phyloP scores from a whole-genome alignment of 2,329 filamentous ascomycete genomes.

The Daldinia eschscholtzii region DNA sequence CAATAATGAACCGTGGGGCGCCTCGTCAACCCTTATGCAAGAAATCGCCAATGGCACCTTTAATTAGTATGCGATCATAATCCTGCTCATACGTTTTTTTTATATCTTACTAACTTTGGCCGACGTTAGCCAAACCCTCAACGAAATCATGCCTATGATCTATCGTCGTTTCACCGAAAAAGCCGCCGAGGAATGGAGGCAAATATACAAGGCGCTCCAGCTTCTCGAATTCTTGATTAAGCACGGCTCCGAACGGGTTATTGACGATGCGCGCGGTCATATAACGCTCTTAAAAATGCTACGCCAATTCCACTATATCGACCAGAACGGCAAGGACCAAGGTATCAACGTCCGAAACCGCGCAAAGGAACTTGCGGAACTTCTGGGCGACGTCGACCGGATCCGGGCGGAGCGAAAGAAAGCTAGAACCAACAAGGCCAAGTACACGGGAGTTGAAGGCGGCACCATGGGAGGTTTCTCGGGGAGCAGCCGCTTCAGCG shows the following conservation, averaged over 20 bases:
- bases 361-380: conserved; percentile 93
- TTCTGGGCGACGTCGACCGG: conserved; percentile 91
- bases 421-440: conserved; percentile 88
- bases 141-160: conserved; percentile 99
- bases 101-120: conserved; percentile 12
- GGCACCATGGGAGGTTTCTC: conserved; percentile 73
- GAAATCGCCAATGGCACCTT: conserved; percentile 98
- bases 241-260: conserved; percentile 96
- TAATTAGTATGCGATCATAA: conserved; percentile 81
- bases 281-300: conserved; percentile 98
- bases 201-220: conserved; percentile 99
- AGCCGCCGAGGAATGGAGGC: conserved; percentile 96
- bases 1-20: conserved; percentile 98
- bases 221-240: conserved; percentile 97
- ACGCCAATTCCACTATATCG: conserved; percentile 96
- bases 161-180: conserved; percentile 99
- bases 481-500: conserved; percentile 77
- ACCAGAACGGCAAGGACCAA: conserved; percentile 97
- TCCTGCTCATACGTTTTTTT: not conserved
- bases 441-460: conserved; percentile 95
- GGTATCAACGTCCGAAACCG: conserved; percentile 97
- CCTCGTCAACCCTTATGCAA: conserved; percentile 87
- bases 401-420: conserved; percentile 90
- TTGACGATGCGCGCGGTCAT: conserved; percentile 96
- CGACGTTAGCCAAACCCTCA: conserved; percentile 82